Evolutionary conservation across 768 basidiomycete genomes (phyloP).

Genomic region (Amanita fuliginea): DNA sequence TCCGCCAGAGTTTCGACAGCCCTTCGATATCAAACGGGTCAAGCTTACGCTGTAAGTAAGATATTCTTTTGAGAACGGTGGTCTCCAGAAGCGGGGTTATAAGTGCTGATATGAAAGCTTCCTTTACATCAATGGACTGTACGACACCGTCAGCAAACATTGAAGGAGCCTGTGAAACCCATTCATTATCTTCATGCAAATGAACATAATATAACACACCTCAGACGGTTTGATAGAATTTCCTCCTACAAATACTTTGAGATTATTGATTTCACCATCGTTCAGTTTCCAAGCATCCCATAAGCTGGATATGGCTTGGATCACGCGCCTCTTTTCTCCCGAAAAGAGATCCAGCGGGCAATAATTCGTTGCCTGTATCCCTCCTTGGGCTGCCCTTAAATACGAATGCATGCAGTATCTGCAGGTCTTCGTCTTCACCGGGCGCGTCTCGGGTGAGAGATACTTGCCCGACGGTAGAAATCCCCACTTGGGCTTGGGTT

Average conservation of each 20-base stretch:
- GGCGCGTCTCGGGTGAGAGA: conserved; percentile 46
- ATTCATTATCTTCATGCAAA: neutral
- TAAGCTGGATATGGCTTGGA: conserved; percentile 53
- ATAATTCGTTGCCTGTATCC: conserved; percentile 37
- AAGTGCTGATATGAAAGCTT: conserved; percentile 40
- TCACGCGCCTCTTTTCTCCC: conserved; percentile 44
- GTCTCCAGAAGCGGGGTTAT: conserved; percentile 36
- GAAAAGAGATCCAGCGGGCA: conserved; percentile 93
- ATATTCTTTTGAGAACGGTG: conserved; percentile 42
- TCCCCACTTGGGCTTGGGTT: conserved; percentile 87
- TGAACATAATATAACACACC: conserved; percentile 26
- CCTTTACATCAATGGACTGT: conserved; percentile 19
- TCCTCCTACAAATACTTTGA: conserved; percentile 70
- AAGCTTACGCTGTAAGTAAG: conserved; percentile 59
- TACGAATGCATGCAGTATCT: conserved; percentile 86
- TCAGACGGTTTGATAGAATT: conserved; percentile 43
- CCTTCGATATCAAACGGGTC: conserved; percentile 85
- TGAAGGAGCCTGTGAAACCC: conserved; percentile 13
- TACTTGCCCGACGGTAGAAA: conserved; percentile 63
- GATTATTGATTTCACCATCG: conserved; percentile 64
- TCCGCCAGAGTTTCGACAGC: conserved; percentile 36
- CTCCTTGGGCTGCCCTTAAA: conserved; percentile 30
- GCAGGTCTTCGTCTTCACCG: conserved; percentile 63
- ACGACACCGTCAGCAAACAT: conserved; percentile 16
- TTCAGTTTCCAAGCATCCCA: conserved; percentile 65